Evolutionary conservation across 129 eudicot genomes (phyloP).

Genomic region (Pseudognaphalium luteoalbum): DNA sequence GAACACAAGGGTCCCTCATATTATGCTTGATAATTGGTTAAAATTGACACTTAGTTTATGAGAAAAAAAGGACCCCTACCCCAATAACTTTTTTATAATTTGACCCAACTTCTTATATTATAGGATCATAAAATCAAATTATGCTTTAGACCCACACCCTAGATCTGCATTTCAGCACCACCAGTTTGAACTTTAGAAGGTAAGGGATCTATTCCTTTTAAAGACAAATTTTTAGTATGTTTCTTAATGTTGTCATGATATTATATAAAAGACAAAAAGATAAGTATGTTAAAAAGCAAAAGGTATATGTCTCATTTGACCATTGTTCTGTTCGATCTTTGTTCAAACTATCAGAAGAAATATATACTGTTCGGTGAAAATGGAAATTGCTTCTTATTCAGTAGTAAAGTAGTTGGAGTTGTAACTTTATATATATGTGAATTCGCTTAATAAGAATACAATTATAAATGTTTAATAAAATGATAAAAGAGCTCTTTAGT

Average conservation of each 20-base stretch:
- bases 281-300: constrained; percentile 20
- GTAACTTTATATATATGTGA: too few relatives aligned
- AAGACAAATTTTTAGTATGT: background rate
- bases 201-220: constrained; percentile 19
- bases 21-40: constrained; percentile 1
- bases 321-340: background rate
- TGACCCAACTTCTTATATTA: background rate
- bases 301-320: constrained; percentile 29
- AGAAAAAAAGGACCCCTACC: background rate
- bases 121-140: constrained; percentile 14
- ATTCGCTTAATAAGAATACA: too few relatives aligned
- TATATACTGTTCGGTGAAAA: too few relatives aligned
- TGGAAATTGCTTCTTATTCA: too few relatives aligned
- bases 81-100: background rate
- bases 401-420: too few relatives aligned
- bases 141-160: constrained; percentile 30
- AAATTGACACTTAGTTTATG: background rate
- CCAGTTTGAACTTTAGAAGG: constrained; percentile 17
- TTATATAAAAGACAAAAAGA: constrained; percentile 13
- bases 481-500: too few relatives aligned
- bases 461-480: too few relatives aligned
- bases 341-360: background rate
- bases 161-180: constrained; percentile 30
- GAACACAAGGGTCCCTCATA: background rate
- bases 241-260: constrained; percentile 20